Base-by-base conservation (phyloP, 352 stramenopile species). In the Thalassiosira oceanica region DNA sequence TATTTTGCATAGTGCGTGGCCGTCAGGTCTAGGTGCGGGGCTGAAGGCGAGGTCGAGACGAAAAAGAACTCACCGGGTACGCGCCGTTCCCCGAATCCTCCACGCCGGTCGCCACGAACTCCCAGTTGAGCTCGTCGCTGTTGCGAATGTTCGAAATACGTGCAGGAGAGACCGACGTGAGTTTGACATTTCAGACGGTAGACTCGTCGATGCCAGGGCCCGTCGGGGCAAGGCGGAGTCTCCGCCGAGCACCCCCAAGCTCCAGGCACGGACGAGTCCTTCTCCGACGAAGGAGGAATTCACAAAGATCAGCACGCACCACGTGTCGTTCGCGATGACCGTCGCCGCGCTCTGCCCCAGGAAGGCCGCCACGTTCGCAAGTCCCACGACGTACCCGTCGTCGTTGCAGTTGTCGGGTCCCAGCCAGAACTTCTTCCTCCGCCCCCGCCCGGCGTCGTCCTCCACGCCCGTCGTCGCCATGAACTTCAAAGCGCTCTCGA, bases 331-430 rank as follows among this genome's bases (percentile, higher is more conserved):
- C 2, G 16, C 16, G 29, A 71, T 62, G 13, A 11, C 27, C 1
- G 48, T 2, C 16, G 53, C 49, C 62, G 61, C 61, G 37, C 54
- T 58, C 46, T 74, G 62, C 16, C 53, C 33, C 26, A 74, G 15
- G 21, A 74, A 74, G 0, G 62, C 43, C 7, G 54, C 54, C 21
- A 74, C 31, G 46, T 74, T 74, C 16, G 45, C 37, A 2, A 74
- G 44, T 11, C 62, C 62, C 3, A 55, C 20, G 29, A 62, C 53
- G 45, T 49, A 68, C 41, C 62, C 62, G 13, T 74, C 54, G 13
- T 55, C 50, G 21, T 52, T 51, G 45, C 54, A 61, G 13, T 61
- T 61, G 8, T 58, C 21, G 20, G 42, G 49, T 33, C 62, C 62
- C 39, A 74, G 16, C 27, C 48, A 74, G 24, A 74, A 74, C 18